Evolutionary conservation across 2,329 filamentous ascomycete species (phyloP).

Genomic region (Verticillium nonalfalfae): DNA sequence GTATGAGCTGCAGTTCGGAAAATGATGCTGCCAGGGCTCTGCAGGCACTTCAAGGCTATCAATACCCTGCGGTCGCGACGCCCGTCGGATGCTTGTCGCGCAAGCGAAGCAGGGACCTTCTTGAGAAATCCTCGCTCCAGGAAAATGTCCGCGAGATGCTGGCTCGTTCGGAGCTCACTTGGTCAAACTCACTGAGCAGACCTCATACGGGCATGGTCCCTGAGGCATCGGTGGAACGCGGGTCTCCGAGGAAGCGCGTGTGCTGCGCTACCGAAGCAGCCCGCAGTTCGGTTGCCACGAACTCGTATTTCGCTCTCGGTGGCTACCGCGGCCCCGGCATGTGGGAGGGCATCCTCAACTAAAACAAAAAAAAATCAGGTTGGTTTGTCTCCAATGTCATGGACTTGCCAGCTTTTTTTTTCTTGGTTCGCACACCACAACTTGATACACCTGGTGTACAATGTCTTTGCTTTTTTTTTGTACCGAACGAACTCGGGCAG

Average conservation of each 20-base stretch:
- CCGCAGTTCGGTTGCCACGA: conserved; percentile 36
- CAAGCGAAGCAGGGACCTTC: conserved; percentile 54
- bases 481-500: conserved; percentile 14
- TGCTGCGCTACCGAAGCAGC: conserved; percentile 58
- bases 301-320: conserved; percentile 42
- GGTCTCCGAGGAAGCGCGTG: conserved; percentile 52
- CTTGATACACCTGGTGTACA: conserved; percentile 1
- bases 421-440: not conserved
- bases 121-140: conserved; percentile 37
- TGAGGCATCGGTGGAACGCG: conserved; percentile 16
- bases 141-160: conserved; percentile 63
- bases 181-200: conserved; percentile 31
- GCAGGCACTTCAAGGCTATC: conserved; percentile 54
- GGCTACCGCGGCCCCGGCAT: conserved; percentile 53
- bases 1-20: conserved; percentile 32
- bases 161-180: conserved; percentile 23
- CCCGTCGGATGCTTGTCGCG: conserved; percentile 25
- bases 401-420: not conserved
- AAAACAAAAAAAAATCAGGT: conserved; percentile 6
- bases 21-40: conserved; percentile 51
- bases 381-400: not conserved
- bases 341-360: conserved; percentile 60
- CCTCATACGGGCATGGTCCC: conserved; percentile 23
- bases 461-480: conserved; percentile 12
- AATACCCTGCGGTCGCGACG: conserved; percentile 28